Evolutionary conservation across 2,329 filamentous ascomycete genomes (phyloP), one percentile per base, ranked within the genome.

Genomic region (Fusarium fujikuroi): DNA sequence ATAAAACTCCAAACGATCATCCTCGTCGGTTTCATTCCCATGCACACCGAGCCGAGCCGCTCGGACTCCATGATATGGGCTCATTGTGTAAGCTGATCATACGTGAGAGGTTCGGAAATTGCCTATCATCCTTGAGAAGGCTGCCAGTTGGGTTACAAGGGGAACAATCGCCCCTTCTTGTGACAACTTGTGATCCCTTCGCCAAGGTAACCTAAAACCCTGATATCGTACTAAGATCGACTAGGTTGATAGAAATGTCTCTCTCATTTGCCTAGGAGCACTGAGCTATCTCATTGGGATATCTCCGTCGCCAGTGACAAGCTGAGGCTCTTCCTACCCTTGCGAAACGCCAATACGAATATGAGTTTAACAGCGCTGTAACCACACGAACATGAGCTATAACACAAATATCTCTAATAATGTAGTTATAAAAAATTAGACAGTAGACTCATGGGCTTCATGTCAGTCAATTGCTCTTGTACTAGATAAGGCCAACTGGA

Each of bases 31-130:
- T 54, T 23, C 18, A 19, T 23, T n/a, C 2, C 16, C 18, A 30
- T 34, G n/a, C 15, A 14, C 56, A 63, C 63, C 65, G 65, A 68
- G 49, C 65, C 63, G 65, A 68, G 42, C 65, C 65, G 65, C 16
- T 14, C 18, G 37, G 43, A 14, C 7, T 28, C 34, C n/a, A 67
- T 34, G 19, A 18, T 14, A 30, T 36, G 34, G 36, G 16, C 28
- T 46, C 28, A 28, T n/a, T 28, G 10, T 49, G 16, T 9, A 36
- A 49, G 30, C 32, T 28, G 4, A 36, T 28, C 14, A 14, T n/a
- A 18, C 23, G 18, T 14, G 54, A 58, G 40, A 58, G 30, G 40
- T n/a, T 58, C 54, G 54, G 40, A 28, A n/a, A 49, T 18, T 58
- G 40, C n/a, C n/a, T 58, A 10, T 19, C 9, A 58, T 58, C n/a